These are phyloP conservation scores for Pestalotiopsis sp. DNA, from an alignment of 2,329 filamentous ascomycete genomes.

Conservation along the genomic window DNA sequence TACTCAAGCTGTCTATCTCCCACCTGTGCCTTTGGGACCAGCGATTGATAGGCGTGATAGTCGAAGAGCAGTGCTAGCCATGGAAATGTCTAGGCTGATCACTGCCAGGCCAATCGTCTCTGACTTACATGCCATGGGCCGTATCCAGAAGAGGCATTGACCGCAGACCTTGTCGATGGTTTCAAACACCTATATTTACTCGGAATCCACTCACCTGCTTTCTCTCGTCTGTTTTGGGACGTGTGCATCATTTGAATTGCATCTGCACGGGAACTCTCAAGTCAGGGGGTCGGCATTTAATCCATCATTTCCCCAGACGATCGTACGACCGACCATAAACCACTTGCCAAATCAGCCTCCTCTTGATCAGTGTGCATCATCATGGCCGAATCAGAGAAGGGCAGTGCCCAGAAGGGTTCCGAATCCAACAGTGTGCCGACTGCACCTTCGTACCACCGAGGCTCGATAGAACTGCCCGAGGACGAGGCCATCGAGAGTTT, in stretches of 20 bases:
- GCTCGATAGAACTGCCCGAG: conserved; percentile 23
- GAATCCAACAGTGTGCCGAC: not conserved
- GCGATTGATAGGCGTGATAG: conserved; percentile 1
- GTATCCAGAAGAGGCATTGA: not conserved
- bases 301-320: not conserved
- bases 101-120: not conserved
- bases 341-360: not conserved
- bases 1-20: not conserved
- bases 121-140: not conserved
- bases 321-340: not conserved
- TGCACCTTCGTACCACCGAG: not conserved
- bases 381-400: not conserved
- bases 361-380: not conserved
- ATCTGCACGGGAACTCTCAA: not conserved
- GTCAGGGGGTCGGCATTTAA: not conserved
- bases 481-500: conserved; percentile 35
- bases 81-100: not conserved
- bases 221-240: not conserved
- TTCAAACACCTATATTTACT: not conserved
- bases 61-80: not conserved
- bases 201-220: not conserved
- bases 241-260: not conserved
- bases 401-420: not conserved
- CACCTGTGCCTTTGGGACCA: not conserved
- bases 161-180: not conserved